Evolutionary conservation across 2,329 filamentous ascomycete species (phyloP).

Genomic region (Laburnicola sp.): DNA sequence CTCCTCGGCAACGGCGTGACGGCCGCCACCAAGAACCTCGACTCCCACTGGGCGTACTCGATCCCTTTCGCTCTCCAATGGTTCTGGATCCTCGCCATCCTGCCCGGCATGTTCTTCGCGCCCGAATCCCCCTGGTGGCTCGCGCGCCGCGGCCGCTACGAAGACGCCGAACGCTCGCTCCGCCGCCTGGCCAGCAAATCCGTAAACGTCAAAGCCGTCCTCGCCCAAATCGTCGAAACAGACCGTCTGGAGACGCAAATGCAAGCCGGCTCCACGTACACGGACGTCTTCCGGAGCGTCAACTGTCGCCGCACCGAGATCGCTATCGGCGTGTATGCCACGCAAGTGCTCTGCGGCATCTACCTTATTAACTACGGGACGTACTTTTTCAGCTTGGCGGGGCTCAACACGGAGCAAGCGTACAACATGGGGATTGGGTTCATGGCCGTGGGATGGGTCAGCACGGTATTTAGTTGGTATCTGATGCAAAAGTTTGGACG

Average conservation of each 20-base stretch:
- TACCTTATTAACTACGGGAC: slow-evolving; percentile 49
- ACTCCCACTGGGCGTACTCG: slow-evolving; percentile 65
- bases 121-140: slow-evolving; percentile 76
- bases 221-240: slow-evolving; percentile 87
- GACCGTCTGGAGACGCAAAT: slow-evolving; percentile 67
- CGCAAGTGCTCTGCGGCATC: slow-evolving; percentile 49
- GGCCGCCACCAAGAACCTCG: slow-evolving; percentile 35
- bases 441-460: slow-evolving; percentile 68
- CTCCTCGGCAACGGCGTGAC: slow-evolving; percentile 54
- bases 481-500: slow-evolving; percentile 78
- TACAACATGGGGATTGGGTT: slow-evolving; percentile 55
- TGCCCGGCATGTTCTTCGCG: slow-evolving; percentile 66
- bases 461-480: slow-evolving; percentile 76
- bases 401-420: slow-evolving; percentile 41
- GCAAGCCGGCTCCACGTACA: slow-evolving; percentile 67
- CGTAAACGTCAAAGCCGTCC: slow-evolving; percentile 55
- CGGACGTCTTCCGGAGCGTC: slow-evolving; percentile 77
- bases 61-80: slow-evolving; percentile 70
- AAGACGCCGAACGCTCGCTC: slow-evolving; percentile 68
- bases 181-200: slow-evolving; percentile 61
- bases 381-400: slow-evolving; percentile 50
- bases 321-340: slow-evolving; percentile 53
- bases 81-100: slow-evolving; percentile 70
- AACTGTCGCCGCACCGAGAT: slow-evolving; percentile 76
- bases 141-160: slow-evolving; percentile 63